phyloP scores from a whole-genome alignment of 192 early-diverging fungal species.

The Geranomyces michiganensis region DNA sequence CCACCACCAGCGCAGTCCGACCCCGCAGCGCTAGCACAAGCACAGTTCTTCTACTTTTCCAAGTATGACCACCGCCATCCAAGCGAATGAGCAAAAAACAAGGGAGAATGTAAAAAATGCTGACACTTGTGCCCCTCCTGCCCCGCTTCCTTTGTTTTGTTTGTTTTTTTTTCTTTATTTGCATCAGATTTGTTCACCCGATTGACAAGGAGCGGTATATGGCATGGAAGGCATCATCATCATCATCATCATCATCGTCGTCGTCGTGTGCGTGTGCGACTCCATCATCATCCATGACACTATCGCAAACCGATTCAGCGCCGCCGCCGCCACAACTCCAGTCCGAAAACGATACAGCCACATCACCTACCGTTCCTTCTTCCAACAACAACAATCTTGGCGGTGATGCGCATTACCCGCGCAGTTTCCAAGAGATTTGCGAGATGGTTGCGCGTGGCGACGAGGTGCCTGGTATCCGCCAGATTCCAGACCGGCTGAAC shows the following conservation, averaged over 20 bases:
- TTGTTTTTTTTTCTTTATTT: not conserved
- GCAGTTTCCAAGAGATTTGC: conserved; percentile 49
- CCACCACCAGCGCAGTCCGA: conserved; percentile 1
- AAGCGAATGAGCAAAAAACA: no score
- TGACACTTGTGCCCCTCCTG: not conserved
- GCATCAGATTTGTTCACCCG: not conserved
- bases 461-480: conserved; percentile 43
- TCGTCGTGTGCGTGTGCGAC: no score
- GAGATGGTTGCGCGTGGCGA: conserved; percentile 46
- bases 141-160: not conserved
- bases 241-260: no score
- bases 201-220: not conserved
- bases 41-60: conserved; percentile 47
- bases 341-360: not conserved
- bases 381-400: not conserved
- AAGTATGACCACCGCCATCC: not conserved
- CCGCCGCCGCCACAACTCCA: not conserved
- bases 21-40: conserved; percentile 1
- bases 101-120: no score
- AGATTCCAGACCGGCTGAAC: conserved; percentile 46
- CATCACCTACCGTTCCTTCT: not conserved
- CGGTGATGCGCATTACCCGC: conserved; percentile 37
- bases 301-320: not conserved
- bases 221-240: not conserved
- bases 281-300: no score